Percentiles rank a stretch among this genome's conserved stretches.
Conservation (phyloP, 1,284 basidiomycete genomes). For the Porodaedalea pini region DNA sequence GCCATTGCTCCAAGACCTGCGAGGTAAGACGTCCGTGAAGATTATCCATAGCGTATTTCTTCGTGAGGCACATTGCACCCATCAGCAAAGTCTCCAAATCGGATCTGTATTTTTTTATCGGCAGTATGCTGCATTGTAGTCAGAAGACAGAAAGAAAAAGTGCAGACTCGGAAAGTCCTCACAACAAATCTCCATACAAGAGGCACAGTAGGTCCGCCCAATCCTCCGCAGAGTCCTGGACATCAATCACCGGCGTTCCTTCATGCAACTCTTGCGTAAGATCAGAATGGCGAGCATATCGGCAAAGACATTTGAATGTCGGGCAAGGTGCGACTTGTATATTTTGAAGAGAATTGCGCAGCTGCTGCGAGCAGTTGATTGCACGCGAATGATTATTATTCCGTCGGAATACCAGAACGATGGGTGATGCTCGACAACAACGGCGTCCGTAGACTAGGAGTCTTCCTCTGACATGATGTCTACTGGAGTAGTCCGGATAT, state of each 20-base stretch:
- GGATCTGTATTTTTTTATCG: neutral
- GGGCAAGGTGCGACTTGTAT: neutral
- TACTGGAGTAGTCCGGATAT: no score
- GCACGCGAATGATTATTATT: neutral
- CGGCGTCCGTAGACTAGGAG: no score
- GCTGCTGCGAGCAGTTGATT: neutral
- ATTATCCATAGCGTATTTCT: neutral
- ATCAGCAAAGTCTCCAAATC: neutral
- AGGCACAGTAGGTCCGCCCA: neutral
- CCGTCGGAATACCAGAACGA: neutral
- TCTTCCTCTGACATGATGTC: no score
- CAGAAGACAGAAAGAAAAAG: no score
- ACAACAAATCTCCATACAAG: neutral
- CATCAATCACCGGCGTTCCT: neutral
- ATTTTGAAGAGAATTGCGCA: constrained; percentile 1
- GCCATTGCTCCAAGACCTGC: neutral
- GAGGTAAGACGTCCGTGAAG: neutral
- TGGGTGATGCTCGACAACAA: neutral
- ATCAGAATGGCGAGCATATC: neutral
- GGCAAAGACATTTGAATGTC: neutral
- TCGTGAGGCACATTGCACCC: neutral
- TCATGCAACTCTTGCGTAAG: neutral
- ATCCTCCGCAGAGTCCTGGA: neutral
- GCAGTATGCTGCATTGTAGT: neutral
- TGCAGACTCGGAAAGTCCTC: neutral